A percentile compares a stretch with the other conserved stretches of the same genome.
These are phyloP conservation scores for Alectoria sarmentosa DNA, from an alignment of 495 filamentous ascomycete species.

Conservation along the genomic window DNA sequence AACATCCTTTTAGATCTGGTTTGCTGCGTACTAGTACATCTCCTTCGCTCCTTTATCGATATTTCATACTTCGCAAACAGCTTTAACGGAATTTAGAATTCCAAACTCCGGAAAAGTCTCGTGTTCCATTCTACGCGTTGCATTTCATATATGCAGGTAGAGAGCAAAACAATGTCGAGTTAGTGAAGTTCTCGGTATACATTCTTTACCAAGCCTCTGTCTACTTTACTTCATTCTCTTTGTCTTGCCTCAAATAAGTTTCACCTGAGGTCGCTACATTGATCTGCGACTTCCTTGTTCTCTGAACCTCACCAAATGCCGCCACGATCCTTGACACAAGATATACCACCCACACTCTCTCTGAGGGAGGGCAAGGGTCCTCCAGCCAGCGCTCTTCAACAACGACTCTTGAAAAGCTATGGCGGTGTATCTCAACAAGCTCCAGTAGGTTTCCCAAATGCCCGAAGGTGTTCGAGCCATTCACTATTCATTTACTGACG, in stretches of 20 bases:
- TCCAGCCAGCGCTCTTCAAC: neutral
- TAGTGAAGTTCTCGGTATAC: neutral
- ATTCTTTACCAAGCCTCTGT: neutral
- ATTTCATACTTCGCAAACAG: no score
- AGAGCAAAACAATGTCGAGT: neutral
- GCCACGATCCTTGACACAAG: neutral
- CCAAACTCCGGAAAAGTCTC: neutral
- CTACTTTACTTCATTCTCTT: neutral
- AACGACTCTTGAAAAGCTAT: slow-evolving; percentile 8
- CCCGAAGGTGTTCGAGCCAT: neutral
- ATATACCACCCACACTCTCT: no score
- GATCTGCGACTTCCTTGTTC: neutral
- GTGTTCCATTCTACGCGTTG: neutral
- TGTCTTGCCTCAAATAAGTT: neutral
- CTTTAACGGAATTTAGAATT: neutral
- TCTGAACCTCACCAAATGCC: neutral
- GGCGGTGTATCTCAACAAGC: slow-evolving; percentile 22
- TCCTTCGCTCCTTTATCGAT: no score
- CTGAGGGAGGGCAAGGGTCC: neutral
- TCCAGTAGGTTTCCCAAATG: slow-evolving; percentile 20
- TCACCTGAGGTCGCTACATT: neutral
- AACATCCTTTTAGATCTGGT: no score
- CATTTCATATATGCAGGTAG: neutral
- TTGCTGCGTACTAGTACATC: no score
- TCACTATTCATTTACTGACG: slow-evolving; percentile 1